phyloP scores from a whole-genome alignment of 164 flowering plant species.

The Tetrastigma voinierianum region DNA sequence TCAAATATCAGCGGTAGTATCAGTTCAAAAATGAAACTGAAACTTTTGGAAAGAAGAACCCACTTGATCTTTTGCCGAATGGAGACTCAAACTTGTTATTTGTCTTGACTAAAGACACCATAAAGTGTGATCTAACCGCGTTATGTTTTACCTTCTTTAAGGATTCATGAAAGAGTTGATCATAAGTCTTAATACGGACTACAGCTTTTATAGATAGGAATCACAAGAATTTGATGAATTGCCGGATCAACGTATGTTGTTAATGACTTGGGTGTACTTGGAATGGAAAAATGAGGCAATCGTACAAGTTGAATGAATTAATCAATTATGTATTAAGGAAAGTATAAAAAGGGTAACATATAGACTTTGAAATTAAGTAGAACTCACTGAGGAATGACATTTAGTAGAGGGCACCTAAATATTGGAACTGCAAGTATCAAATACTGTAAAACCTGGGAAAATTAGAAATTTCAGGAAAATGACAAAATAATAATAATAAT shows the following conservation, averaged over 20 bases:
- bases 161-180: not conserved
- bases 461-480: too few species aligned
- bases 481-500: too few species aligned
- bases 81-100: conserved; percentile 32
- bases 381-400: conserved; percentile 61
- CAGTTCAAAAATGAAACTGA: not conserved
- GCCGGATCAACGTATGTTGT: conserved; percentile 27
- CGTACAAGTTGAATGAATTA: conserved; percentile 16
- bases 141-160: conserved; percentile 37
- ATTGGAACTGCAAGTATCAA: conserved; percentile 86
- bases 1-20: too few species aligned
- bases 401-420: conserved; percentile 84
- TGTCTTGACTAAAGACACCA: conserved; percentile 40
- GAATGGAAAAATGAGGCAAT: conserved; percentile 51
- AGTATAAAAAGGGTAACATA: not conserved
- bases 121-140: conserved; percentile 43
- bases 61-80: conserved; percentile 43
- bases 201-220: too few species aligned
- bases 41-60: not conserved
- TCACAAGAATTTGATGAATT: not conserved
- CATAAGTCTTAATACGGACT: not conserved
- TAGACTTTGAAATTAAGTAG: not conserved
- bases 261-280: conserved; percentile 47
- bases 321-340: not conserved
- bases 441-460: too few species aligned